A percentile compares a stretch with the other conserved stretches of the same genome.
These are phyloP conservation scores for Penicillium crustosum DNA, from an alignment of 2,329 filamentous ascomycete genomes.

Conservation along the genomic window DNA sequence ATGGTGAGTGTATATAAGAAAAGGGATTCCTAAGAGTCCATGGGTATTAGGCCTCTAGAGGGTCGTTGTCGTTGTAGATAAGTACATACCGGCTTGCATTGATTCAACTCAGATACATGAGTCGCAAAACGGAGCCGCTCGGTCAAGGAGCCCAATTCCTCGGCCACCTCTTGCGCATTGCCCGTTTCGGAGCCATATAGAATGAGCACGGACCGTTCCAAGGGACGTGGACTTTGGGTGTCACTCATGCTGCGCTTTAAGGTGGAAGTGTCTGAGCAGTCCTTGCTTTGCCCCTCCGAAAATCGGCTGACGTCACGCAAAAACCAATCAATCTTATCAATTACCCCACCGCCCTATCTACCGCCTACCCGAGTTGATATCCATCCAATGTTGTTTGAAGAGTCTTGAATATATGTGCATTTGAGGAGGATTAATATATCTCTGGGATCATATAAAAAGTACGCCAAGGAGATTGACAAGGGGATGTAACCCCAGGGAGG, in stretches of 20 bases:
- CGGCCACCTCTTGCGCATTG: constrained; percentile 86
- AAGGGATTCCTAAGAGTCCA: constrained; percentile 33
- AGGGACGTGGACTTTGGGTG: constrained; percentile 11
- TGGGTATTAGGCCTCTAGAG: background rate
- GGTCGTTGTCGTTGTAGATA: background rate
- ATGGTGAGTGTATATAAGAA: constrained; percentile 49
- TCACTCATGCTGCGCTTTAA: constrained; percentile 27
- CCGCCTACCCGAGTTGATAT: background rate
- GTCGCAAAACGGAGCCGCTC: constrained; percentile 78
- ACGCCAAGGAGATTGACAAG: background rate
- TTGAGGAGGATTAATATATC: background rate
- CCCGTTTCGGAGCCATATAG: constrained; percentile 95
- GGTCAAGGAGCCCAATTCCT: constrained; percentile 72
- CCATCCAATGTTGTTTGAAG: too few species aligned
- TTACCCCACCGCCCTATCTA: background rate
- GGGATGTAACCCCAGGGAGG: background rate
- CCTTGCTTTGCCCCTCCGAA: constrained; percentile 16
- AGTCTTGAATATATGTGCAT: background rate
- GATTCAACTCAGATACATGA: constrained; percentile 73
- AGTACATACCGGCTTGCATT: constrained; percentile 66
- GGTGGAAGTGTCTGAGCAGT: constrained; percentile 3
- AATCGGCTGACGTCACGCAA: constrained; percentile 33
- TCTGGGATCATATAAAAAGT: background rate
- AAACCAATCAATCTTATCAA: background rate
- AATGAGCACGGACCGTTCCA: constrained; percentile 60